A percentile compares a stretch with the other conserved stretches of the same genome.
Evolutionary conservation across 2,329 filamentous ascomycete genomes (phyloP).

Genomic region (Hypoxylon sp.): DNA sequence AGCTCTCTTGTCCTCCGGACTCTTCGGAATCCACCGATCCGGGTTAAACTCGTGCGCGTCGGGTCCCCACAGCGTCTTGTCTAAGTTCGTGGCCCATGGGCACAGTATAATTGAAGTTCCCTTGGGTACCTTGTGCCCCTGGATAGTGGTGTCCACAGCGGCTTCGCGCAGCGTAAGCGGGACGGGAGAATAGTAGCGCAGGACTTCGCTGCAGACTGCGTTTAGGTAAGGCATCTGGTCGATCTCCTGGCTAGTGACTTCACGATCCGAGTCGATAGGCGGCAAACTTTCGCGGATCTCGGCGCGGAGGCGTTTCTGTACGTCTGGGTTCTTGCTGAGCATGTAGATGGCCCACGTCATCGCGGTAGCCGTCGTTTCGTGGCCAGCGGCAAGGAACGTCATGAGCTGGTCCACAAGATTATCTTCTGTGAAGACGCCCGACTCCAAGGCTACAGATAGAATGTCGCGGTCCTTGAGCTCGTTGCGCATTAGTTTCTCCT

Average conservation of each 20-base stretch:
- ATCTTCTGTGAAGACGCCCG: constrained; percentile 58
- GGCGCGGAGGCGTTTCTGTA: constrained; percentile 58
- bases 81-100: constrained; percentile 78
- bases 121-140: constrained; percentile 72
- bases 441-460: constrained; percentile 57
- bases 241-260: constrained; percentile 56
- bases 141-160: constrained; percentile 68
- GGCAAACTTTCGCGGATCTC: constrained; percentile 59
- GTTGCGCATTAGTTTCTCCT: constrained; percentile 64
- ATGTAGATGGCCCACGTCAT: constrained; percentile 61
- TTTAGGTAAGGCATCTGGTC: constrained; percentile 59
- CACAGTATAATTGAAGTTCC: constrained; percentile 75
- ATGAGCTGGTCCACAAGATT: constrained; percentile 59
- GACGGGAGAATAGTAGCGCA: constrained; percentile 61
- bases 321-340: constrained; percentile 55
- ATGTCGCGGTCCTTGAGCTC: constrained; percentile 58
- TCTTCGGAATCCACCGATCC: constrained; percentile 75
- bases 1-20: constrained; percentile 57
- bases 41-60: constrained; percentile 84
- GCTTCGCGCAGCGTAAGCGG: constrained; percentile 73
- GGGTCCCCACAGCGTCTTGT: constrained; percentile 78
- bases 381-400: constrained; percentile 62
- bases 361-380: constrained; percentile 61
- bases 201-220: constrained; percentile 61
- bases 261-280: constrained; percentile 53